Evolutionary conservation across 305 asterid species (phyloP).

Genomic region (Galium porrigens): DNA sequence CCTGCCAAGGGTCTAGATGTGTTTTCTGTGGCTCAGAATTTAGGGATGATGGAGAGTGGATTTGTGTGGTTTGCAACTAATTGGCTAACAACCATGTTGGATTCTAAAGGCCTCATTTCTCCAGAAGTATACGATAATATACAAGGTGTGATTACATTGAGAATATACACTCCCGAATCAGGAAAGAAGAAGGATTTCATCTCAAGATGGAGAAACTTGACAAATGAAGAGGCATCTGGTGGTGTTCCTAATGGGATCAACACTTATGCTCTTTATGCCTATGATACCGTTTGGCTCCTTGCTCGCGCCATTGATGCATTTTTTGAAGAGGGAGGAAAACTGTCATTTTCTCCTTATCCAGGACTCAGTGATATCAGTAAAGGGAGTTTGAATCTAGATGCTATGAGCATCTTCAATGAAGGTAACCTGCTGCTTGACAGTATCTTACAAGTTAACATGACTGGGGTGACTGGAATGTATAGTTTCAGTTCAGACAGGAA

Average conservation of each 20-base stretch:
- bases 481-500: slow-evolving; percentile 29
- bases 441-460: slow-evolving; percentile 29
- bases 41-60: slow-evolving; percentile 44
- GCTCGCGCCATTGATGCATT: slow-evolving; percentile 36
- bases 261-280: slow-evolving; percentile 36
- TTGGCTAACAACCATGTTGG: slow-evolving; percentile 51
- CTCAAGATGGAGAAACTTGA: slow-evolving; percentile 31
- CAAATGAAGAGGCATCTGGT: slow-evolving; percentile 1
- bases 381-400: slow-evolving; percentile 16
- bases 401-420: slow-evolving; percentile 29
- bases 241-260: slow-evolving; percentile 21
- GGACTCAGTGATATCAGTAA: slow-evolving; percentile 10
- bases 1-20: slow-evolving; percentile 27
- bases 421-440: slow-evolving; percentile 24
- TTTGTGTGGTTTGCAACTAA: slow-evolving; percentile 50
- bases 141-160: slow-evolving; percentile 37
- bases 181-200: slow-evolving; percentile 22
- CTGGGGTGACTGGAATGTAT: slow-evolving; percentile 33
- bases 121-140: slow-evolving; percentile 14
- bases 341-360: slow-evolving; percentile 27
- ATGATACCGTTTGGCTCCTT: slow-evolving; percentile 47
- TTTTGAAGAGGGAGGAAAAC: slow-evolving; percentile 23
- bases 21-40: slow-evolving; percentile 27
- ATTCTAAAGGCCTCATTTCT: slow-evolving; percentile 18
- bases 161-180: slow-evolving; percentile 32